Evolutionary conservation across 768 basidiomycete species (phyloP).

Genomic region (Suillus placidus): DNA sequence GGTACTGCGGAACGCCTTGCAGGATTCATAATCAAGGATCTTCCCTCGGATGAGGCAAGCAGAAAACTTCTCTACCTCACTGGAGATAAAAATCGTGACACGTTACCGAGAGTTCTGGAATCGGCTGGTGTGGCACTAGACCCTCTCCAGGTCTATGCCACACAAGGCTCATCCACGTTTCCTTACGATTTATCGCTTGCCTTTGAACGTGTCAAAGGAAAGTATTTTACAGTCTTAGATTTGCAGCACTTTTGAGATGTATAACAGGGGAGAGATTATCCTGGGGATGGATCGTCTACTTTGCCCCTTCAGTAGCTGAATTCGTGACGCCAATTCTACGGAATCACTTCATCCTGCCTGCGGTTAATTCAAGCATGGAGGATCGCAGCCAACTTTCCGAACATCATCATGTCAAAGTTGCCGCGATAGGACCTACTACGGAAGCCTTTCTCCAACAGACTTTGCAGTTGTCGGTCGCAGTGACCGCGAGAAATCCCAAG

Average conservation of each 20-base stretch:
- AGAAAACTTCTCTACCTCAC: conserved; percentile 67
- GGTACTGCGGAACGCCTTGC: conserved; percentile 75
- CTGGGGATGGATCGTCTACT: conserved; percentile 73
- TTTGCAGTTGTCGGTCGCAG: conserved; percentile 53
- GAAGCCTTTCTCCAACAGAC: conserved; percentile 49
- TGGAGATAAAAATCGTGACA: conserved; percentile 86
- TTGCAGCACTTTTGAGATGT: conserved; percentile 12
- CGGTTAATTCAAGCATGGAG: conserved; percentile 1
- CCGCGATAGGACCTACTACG: conserved; percentile 74
- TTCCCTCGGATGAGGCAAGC: conserved; percentile 14
- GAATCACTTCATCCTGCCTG: conserved; percentile 45
- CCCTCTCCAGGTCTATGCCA: conserved; percentile 70
- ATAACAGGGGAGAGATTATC: neutral
- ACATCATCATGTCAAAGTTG: conserved; percentile 39
- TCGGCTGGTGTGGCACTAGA: conserved; percentile 48
- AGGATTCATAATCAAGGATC: conserved; percentile 55
- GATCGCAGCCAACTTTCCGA: neutral
- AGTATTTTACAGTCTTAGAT: conserved; percentile 11
- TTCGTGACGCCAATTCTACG: conserved; percentile 55
- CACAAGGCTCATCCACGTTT: conserved; percentile 58
- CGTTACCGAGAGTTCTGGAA: conserved; percentile 52
- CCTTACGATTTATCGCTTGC: conserved; percentile 42
- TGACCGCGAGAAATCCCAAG: conserved; percentile 55
- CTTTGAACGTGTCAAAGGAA: conserved; percentile 31
- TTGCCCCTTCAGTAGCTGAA: conserved; percentile 73